Conservation (phyloP, 2,329 filamentous ascomycete species). For the Lachnellula hyalina region DNA sequence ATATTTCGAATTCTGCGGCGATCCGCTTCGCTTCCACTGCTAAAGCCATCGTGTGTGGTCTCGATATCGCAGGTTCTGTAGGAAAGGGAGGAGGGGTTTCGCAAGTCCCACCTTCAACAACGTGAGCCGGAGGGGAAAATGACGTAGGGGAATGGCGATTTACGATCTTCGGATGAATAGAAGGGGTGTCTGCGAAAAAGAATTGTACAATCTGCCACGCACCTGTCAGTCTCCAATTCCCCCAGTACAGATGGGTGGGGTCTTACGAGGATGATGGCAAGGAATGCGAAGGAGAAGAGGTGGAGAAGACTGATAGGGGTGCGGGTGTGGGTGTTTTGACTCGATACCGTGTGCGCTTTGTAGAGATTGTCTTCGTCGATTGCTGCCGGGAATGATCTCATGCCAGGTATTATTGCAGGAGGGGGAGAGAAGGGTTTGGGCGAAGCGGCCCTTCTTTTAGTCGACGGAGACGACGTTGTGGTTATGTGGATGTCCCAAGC, state of each 20-base stretch:
- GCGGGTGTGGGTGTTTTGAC: conserved; percentile 10
- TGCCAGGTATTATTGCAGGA: conserved; percentile 1
- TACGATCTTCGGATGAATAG: conserved; percentile 31
- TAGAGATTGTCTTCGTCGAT: conserved; percentile 16
- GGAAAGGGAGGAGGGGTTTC: conserved; percentile 50
- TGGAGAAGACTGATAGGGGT: conserved; percentile 23
- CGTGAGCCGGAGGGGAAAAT: conserved; percentile 41
- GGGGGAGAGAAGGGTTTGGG: conserved; percentile 13
- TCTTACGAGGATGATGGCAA: conserved; percentile 30
- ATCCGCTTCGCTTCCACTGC: conserved; percentile 71
- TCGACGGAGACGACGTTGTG: conserved; percentile 24
- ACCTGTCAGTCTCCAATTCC: not conserved
- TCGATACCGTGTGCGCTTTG: conserved; percentile 22
- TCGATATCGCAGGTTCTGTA: conserved; percentile 48
- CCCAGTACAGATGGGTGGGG: conserved; percentile 7
- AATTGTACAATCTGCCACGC: conserved; percentile 45
- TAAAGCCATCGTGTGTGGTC: conserved; percentile 55
- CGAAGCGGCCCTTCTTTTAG: conserved; percentile 23
- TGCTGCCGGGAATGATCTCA: conserved; percentile 5
- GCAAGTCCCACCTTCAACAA: conserved; percentile 45
- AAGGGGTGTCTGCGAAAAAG: conserved; percentile 36
- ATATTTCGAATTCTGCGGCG: conserved; percentile 80
- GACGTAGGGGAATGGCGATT: conserved; percentile 26
- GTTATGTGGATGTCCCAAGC: conserved; percentile 18
- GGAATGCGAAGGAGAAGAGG: conserved; percentile 29